phyloP scores from a whole-genome alignment of 148 eudicot species.

The Vaccinium macrocarpon region DNA sequence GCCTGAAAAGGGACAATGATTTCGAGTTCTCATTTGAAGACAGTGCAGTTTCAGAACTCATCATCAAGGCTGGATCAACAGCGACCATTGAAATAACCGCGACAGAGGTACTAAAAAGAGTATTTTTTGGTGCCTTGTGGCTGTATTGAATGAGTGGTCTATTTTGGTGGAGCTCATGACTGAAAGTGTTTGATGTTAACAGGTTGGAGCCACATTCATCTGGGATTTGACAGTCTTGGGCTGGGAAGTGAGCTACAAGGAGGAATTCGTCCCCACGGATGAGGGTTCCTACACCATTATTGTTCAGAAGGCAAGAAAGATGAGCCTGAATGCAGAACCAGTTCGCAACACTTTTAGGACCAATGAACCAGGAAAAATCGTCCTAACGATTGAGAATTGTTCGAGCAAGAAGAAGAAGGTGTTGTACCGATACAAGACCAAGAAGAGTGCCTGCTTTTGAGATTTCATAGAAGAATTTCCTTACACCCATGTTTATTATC shows the following conservation, averaged over 20 bases:
- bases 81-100: slow-evolving; percentile 48
- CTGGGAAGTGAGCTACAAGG: slow-evolving; percentile 68
- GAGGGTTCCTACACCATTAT: slow-evolving; percentile 56
- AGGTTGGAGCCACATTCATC: slow-evolving; percentile 43
- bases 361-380: slow-evolving; percentile 58
- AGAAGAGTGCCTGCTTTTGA: slow-evolving; percentile 21
- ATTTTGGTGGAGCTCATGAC: not conserved
- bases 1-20: slow-evolving; percentile 55
- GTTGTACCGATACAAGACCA: slow-evolving; percentile 47
- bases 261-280: slow-evolving; percentile 58
- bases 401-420: slow-evolving; percentile 49
- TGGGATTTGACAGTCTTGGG: slow-evolving; percentile 60
- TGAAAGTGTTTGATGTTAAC: not conserved
- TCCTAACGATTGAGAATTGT: slow-evolving; percentile 46
- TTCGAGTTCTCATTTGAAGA: slow-evolving; percentile 40
- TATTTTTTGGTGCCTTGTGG: not conserved
- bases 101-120: slow-evolving; percentile 34
- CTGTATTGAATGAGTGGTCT: not conserved
- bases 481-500: not conserved
- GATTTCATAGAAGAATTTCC: not conserved
- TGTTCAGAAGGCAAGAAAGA: slow-evolving; percentile 45
- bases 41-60: slow-evolving; percentile 34
- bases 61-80: slow-evolving; percentile 45
- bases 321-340: slow-evolving; percentile 32
- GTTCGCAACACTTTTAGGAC: slow-evolving; percentile 49